A percentile compares a stretch with the other conserved stretches of the same genome.
These are phyloP conservation scores for Trichoderma harzianum DNA, from an alignment of 2,329 filamentous ascomycete species.

Conservation along the genomic window DNA sequence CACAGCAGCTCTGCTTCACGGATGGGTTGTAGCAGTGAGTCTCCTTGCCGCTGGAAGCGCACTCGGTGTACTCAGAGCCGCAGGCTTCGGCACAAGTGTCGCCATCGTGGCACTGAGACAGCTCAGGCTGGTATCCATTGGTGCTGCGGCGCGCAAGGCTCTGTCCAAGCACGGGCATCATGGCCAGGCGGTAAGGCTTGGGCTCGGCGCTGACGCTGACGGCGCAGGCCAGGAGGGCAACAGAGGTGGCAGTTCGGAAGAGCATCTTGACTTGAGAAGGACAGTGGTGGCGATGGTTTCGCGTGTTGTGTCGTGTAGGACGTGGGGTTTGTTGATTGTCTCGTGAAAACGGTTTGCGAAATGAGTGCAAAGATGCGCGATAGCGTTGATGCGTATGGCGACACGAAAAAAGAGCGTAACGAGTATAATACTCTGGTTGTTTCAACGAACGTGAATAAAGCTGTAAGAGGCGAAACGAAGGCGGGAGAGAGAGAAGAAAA, in stretches of 20 bases:
- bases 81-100: conserved; percentile 54
- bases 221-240: conserved; percentile 36
- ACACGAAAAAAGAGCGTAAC: conserved; percentile 25
- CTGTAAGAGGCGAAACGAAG: conserved; percentile 8
- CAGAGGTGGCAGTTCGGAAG: conserved; percentile 32
- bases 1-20: conserved; percentile 55
- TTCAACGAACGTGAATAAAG: conserved; percentile 19
- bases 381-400: background rate
- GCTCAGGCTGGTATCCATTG: conserved; percentile 48
- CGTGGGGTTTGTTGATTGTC: background rate
- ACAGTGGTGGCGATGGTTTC: background rate
- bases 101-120: conserved; percentile 47
- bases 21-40: conserved; percentile 58
- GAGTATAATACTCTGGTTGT: conserved; percentile 29
- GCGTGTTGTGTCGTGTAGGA: background rate
- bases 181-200: conserved; percentile 38
- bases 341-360: background rate
- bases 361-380: conserved; percentile 13
- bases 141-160: conserved; percentile 44
- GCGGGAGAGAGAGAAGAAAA: conserved; percentile 5
- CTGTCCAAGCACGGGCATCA: conserved; percentile 37
- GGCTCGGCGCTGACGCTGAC: conserved; percentile 30
- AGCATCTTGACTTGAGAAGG: conserved; percentile 32
- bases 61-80: conserved; percentile 48
- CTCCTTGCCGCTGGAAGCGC: conserved; percentile 45